Base-by-base conservation (phyloP, 2,329 filamentous ascomycete species). In the Ophiostoma ulmi region DNA sequence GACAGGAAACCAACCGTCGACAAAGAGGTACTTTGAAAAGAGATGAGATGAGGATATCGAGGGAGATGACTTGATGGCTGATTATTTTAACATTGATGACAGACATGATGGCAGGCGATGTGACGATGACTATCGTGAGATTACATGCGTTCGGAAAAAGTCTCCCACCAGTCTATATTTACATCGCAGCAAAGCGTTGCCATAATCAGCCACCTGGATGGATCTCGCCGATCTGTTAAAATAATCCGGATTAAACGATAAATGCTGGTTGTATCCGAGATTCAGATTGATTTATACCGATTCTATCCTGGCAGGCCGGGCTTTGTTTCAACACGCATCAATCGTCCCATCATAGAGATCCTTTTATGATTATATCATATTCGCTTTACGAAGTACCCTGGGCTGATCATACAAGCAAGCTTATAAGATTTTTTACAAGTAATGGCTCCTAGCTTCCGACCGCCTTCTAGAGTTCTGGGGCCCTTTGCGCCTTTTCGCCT, bases 361-460 rank as follows among this genome's bases (percentile, higher is more conserved):
- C 44, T n/a, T 48, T n/a, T 48, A 5, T 6, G 17, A n/a, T 48
- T 48, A n/a, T 13, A 44, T 48, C 44, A 48, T 20, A 48, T 48
- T 48, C 44, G 7, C 44, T 48, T 20, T n/a, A 48, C 31, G 31
- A 31, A 31, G 31, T 3, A 31, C 44, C 44, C 17, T 20, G 44
- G 44, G 44, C 17, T 48, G 44, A 48, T 48, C 44, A 48, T 26
- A 26, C 26, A 26, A 26, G 26, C 26, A 26, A 26, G 26, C 26
- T 26, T 2, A 26, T 26, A 26, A 26, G 26, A 26, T 48, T n/a
- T 3, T 0, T 17, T 39, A 5, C 38, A 20, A 20, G 44, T 48
- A 48, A 48, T 48, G 41, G 44, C 44, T n/a, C n/a, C 44, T 48
- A 48, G 44, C 44, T 48, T 48, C 52, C 52, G n/a, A 55, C n/a